Evolutionary conservation across 1,139 yeast genomes (phyloP), one percentile per base, ranked within the genome.

Genomic region (Candida sp.): DNA sequence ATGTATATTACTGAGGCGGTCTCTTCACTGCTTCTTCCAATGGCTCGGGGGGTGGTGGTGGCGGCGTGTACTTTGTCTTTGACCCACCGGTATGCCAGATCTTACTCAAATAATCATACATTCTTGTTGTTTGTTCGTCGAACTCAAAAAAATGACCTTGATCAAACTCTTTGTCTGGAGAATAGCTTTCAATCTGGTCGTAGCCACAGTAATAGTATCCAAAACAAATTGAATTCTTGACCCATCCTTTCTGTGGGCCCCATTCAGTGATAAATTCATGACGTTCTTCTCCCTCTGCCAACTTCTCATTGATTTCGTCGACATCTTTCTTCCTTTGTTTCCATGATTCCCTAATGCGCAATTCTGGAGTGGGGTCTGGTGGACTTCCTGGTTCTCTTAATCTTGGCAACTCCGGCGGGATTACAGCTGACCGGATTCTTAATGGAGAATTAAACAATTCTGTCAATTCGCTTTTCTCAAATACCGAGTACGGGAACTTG

Each of bases 191-290:
- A 25, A 83, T 65, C 8, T 68, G 56, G 59, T 80, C 80, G 60
- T 82, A 84, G 0, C 87, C 88, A 68, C 90, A 84, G 73, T 86
- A 84, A 49, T 78, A 63, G 59, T 85, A 85, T 4, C 79, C 79
- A 23, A 73, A 65, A 65, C 90, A 85, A 41, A 77, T 69, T 0
- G 72, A 63, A 37, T 74, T 78, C 68, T 81, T 82, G 9, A 74
- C 72, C 90, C 90, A 85, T 4, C 87, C 86, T 52, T 77, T 73
- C 28, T 77, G 80, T 0, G 90, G 89, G 4, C 62, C 65, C 54
- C 66, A 63, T n/a, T 62, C 67, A 8, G 47, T 51, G 7, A 70
- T 60, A 41, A 58, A 58, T 8, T 56, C 73, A 72, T 35, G 49
- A 42, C 47, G 51, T 42, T 37, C 49, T 33, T 45, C 48, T 3